Evolutionary conservation across 352 stramenopile genomes (phyloP).

Genomic region (Globisporangium takayamanum): DNA sequence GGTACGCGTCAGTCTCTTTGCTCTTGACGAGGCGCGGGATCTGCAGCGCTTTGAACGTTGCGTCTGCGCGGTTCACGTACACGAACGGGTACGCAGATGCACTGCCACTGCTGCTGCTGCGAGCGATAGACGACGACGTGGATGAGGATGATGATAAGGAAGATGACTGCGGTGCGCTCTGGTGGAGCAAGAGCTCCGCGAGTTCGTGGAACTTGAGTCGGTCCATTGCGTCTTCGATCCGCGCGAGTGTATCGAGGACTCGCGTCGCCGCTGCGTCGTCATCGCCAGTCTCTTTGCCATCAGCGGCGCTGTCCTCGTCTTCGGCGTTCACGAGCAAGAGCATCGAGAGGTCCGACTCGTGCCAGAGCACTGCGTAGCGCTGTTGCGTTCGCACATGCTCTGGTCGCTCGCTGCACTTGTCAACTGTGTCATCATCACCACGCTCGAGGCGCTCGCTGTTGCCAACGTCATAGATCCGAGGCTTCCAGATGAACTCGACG

Average conservation of each 20-base stretch:
- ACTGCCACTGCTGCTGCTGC: neutral
- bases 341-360: slow-evolving; percentile 48
- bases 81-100: slow-evolving; percentile 28
- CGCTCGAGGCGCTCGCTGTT: neutral
- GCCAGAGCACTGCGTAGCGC: slow-evolving; percentile 28
- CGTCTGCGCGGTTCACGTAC: slow-evolving; percentile 54
- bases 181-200: slow-evolving; percentile 27
- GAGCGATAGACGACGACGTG: neutral
- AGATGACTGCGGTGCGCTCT: neutral
- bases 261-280: neutral
- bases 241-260: slow-evolving; percentile 3
- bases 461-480: slow-evolving; percentile 21
- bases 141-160: slow-evolving; percentile 1
- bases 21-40: slow-evolving; percentile 47
- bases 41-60: slow-evolving; percentile 40
- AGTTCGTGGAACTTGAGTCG: slow-evolving; percentile 25
- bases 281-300: neutral
- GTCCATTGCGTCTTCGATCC: slow-evolving; percentile 13
- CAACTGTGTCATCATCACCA: neutral
- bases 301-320: slow-evolving; percentile 1
- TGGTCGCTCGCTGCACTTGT: neutral
- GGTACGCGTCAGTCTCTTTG: slow-evolving; percentile 44
- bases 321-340: slow-evolving; percentile 30
- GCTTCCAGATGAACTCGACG: slow-evolving; percentile 38
- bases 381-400: neutral